Base-by-base conservation (phyloP, 495 filamentous ascomycete species). In the Sphaerosporella brunnea region DNA sequence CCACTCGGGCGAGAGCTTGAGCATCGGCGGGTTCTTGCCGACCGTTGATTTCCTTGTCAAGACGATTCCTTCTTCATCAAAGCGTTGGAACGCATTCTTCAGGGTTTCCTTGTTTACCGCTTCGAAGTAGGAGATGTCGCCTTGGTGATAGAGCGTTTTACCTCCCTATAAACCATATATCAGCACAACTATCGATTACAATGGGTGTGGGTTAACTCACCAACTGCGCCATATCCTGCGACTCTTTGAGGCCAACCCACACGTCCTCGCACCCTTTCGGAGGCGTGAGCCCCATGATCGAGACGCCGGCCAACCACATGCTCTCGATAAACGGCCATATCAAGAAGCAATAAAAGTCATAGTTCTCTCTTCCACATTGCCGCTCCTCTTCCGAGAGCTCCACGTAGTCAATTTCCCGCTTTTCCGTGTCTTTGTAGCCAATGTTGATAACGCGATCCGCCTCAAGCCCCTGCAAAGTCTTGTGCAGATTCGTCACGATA, bases 321-420 rank as follows among this genome's bases (percentile, higher is more conserved):
- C 84, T 79, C 60, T 97, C 90, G 47, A 95, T 85, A 55, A 96
- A 96, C 0, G 90, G 90, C 90, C 90, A 96, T 51, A 96, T 84
- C 18, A 96, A 64, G 69, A 95, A 96, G 63, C 86, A 94, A 64
- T 97, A 95, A 63, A 96, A 97, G 56, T 96, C 90, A 59, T 79
- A 96, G 56, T 94, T 94, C 59, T 96, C 88, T 19, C 88, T 68
- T 2, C 88, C 90, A 28, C 71, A 75, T 2, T 69, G 66, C 18
- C 87, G 71, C 62, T 97, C 88, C 1, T 69, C 60, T 13, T 80
- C 74, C 5, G 78, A 76, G n/a, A 96, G 68, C 13, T 81, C 82
- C 9, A 93, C 65, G 35, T 68, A 78, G 1, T 65, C 63, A 9
- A 86, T 76, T 0, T 65, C 65, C 0, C 68, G 70, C 3, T 69